phyloP scores from a whole-genome alignment of 2,329 filamentous ascomycete species.

The Xylaria sp. region DNA sequence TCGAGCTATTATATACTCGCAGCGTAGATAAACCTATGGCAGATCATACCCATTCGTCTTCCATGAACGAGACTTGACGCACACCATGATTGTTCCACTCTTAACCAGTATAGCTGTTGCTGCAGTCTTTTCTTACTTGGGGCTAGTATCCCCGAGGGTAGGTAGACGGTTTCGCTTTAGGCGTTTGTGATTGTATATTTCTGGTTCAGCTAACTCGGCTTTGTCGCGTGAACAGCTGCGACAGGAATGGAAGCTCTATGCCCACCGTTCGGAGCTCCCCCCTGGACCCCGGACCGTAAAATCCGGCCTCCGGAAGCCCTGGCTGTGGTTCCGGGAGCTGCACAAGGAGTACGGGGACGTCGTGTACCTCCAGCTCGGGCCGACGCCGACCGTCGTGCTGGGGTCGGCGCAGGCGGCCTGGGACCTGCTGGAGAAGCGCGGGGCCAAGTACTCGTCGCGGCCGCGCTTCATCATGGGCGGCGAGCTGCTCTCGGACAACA shows the following conservation, averaged over 20 bases:
- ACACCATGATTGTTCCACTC: constrained; percentile 20
- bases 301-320: constrained; percentile 44
- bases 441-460: constrained; percentile 47
- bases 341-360: constrained; percentile 45
- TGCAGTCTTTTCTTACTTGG: constrained; percentile 29
- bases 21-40: too few relatives aligned
- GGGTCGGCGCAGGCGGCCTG: constrained; percentile 47
- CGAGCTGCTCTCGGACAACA: constrained; percentile 44
- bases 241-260: constrained; percentile 44
- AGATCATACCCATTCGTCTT: too few relatives aligned
- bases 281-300: constrained; percentile 43
- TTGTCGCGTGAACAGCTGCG: constrained; percentile 32
- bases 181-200: neutral
- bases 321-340: constrained; percentile 47
- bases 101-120: constrained; percentile 25
- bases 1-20: too few relatives aligned
- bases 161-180: neutral
- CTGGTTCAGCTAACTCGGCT: neutral
- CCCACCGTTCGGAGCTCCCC: constrained; percentile 42
- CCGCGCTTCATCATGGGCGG: constrained; percentile 51
- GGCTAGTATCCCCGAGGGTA: constrained; percentile 35
- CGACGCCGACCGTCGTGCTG: constrained; percentile 46
- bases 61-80: neutral
- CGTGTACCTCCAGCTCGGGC: constrained; percentile 46
- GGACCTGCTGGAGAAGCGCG: constrained; percentile 48